Base-by-base conservation (phyloP, 2,329 filamentous ascomycete species). In the Xylariales sp. region DNA sequence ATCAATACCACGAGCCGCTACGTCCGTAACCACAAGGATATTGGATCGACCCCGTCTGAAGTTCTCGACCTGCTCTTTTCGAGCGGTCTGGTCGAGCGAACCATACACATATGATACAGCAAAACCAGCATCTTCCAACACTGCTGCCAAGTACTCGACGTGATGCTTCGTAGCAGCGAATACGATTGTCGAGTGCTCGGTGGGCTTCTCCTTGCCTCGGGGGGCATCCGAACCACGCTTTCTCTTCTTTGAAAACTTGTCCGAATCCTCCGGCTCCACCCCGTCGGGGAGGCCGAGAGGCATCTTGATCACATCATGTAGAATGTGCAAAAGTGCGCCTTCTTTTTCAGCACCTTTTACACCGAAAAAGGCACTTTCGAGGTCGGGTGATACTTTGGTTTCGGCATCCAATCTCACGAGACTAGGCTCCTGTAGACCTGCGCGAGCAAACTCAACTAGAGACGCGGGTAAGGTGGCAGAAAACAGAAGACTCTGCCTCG, bases 81-180 rank as follows among this genome's bases (percentile, higher is more conserved):
- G 83, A 21, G 93, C 93, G 5, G 85, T 90, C 57, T 98, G 93
- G 53, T 98, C 94, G 11, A 98, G 72, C 2, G 91, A 88, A 53
- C 93, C 93, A 57, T 98, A 98, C 12, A 88, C 89, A 57, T 95
- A 93, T 4, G 93, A 96, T 0, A 93, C 87, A 3, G 90, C 81
- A 57, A 91, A 98, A 2, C 90, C 91, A 13, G 85, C 81, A 37
- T 83, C 69, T 18, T 76, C 74, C n/a, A 98, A 72, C n/a, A 98
- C 65, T 29, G 78, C 77, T 27, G 86, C 80, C 4, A 98, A 66
- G 55, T 97, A 98, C 53, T 98, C 94, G 37, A 98, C 93, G 55
- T 96, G 89, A 63, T 98, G 93, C 57, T 98, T 97, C 0, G 93
- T 97, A 2, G 91, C 87, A 1, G 88, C 81, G 55, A 98, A 98